A percentile compares a stretch with the other conserved stretches of the same genome.
phyloP scores from a whole-genome alignment of 768 basidiomycete species.

The Roridomyces roridus region DNA sequence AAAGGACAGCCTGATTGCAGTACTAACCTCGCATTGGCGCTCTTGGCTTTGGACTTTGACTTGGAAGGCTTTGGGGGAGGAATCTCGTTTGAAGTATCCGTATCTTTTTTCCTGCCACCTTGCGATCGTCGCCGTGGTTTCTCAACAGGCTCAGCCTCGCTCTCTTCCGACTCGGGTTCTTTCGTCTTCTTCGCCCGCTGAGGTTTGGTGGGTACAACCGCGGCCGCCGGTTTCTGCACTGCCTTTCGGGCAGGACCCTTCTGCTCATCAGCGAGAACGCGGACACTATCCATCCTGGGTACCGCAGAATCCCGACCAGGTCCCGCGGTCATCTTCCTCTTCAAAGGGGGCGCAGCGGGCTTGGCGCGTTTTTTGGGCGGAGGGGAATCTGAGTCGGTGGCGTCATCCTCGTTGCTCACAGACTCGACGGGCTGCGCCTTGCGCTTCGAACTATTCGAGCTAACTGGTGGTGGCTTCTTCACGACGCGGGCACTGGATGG shows the following conservation, averaged over 20 bases:
- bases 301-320: conserved; percentile 8
- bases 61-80: conserved; percentile 22
- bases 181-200: conserved; percentile 1
- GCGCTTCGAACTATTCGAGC: not conserved
- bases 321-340: conserved; percentile 14
- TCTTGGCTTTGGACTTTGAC: conserved; percentile 18
- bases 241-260: not conserved
- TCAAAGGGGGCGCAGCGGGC: not conserved
- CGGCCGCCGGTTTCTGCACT: not conserved
- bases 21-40: conserved; percentile 7
- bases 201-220: not conserved
- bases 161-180: not conserved
- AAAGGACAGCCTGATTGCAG: not conserved
- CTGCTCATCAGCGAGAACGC: conserved; percentile 11
- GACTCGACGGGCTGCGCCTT: conserved; percentile 15
- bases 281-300: conserved; percentile 9
- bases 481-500: conserved; percentile 5
- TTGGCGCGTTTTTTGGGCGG: conserved; percentile 15
- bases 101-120: conserved; percentile 19
- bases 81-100: conserved; percentile 27
- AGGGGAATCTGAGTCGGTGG: conserved; percentile 2
- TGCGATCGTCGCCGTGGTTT: conserved; percentile 3
- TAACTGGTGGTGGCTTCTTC: not conserved
- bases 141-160: conserved; percentile 15
- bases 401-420: conserved; percentile 6